phyloP scores from a whole-genome alignment of 2,329 filamentous ascomycete species.

The Pseudocercospora fijiensis region DNA sequence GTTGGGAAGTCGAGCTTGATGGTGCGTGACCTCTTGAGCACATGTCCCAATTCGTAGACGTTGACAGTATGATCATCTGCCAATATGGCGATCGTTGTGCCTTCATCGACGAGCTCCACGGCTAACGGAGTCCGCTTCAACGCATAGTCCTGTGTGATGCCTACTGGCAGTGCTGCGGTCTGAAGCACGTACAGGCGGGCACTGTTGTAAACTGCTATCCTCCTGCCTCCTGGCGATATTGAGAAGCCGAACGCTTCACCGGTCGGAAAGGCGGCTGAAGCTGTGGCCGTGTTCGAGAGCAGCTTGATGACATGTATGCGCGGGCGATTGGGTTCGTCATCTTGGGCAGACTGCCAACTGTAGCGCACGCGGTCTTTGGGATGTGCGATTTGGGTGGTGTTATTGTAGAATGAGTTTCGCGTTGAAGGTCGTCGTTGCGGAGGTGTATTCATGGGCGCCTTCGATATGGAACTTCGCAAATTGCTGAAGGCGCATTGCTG shows the following conservation, averaged over 20 bases:
- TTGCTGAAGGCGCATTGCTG: conserved; percentile 18
- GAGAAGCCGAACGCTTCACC: conserved; percentile 79
- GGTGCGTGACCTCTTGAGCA: conserved; percentile 64
- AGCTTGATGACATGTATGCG: conserved; percentile 64
- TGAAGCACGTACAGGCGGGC: conserved; percentile 80
- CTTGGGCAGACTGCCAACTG: conserved; percentile 41
- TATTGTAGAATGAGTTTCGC: conserved; percentile 24
- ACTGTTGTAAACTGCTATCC: conserved; percentile 78
- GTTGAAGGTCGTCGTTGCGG: conserved; percentile 22
- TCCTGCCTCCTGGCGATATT: conserved; percentile 71
- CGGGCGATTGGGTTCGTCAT: conserved; percentile 40
- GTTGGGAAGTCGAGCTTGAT: conserved; percentile 76
- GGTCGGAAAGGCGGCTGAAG: conserved; percentile 65
- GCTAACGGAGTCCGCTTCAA: conserved; percentile 72
- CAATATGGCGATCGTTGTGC: conserved; percentile 70
- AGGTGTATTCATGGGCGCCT: conserved; percentile 23
- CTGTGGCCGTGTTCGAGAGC: conserved; percentile 79
- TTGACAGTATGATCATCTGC: conserved; percentile 81
- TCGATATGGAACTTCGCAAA: conserved; percentile 18
- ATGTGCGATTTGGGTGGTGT: conserved; percentile 32
- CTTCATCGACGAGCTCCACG: conserved; percentile 76
- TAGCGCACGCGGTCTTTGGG: conserved; percentile 39
- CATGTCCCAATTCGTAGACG: conserved; percentile 66
- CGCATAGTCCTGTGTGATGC: conserved; percentile 70
- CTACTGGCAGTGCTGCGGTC: conserved; percentile 58